phyloP scores from a whole-genome alignment of 192 early-diverging fungal genomes.

The Geranomyces variabilis region DNA sequence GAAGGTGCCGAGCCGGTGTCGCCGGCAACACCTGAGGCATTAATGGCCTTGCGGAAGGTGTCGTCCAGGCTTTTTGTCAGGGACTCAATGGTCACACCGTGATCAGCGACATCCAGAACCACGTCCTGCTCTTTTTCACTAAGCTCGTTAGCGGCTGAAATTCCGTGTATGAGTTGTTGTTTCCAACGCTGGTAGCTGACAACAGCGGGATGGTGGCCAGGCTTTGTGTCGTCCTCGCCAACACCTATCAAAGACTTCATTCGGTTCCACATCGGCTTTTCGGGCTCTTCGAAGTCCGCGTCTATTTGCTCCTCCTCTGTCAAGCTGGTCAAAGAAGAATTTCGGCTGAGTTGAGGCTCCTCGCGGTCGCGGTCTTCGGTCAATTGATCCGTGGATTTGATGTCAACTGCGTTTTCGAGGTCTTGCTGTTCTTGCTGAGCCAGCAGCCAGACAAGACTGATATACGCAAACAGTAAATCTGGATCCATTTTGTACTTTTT shows the following conservation, averaged over 20 bases:
- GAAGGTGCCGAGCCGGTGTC: background rate
- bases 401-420: slow-evolving; percentile 1
- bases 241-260: slow-evolving; percentile 6
- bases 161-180: slow-evolving; percentile 5
- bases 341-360: background rate
- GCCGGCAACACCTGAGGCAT: background rate
- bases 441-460: slow-evolving; percentile 26
- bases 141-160: background rate
- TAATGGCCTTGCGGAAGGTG: background rate
- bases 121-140: slow-evolving; percentile 3
- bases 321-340: slow-evolving; percentile 1
- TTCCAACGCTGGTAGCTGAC: background rate
- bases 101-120: slow-evolving; percentile 14
- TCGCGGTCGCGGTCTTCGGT: background rate
- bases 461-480: slow-evolving; percentile 25
- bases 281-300: background rate
- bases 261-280: background rate
- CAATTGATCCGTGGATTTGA: background rate
- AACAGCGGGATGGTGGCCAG: slow-evolving; percentile 10
- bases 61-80: slow-evolving; percentile 2
- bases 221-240: background rate
- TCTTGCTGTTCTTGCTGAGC: background rate
- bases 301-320: slow-evolving; percentile 9
- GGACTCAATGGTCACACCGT: slow-evolving; percentile 19
- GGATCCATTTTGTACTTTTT: background rate